Percentiles rank a stretch among this genome's conserved stretches.
Evolutionary conservation across 148 eudicot genomes (phyloP).

Genomic region (Rhododendron ovatum): DNA sequence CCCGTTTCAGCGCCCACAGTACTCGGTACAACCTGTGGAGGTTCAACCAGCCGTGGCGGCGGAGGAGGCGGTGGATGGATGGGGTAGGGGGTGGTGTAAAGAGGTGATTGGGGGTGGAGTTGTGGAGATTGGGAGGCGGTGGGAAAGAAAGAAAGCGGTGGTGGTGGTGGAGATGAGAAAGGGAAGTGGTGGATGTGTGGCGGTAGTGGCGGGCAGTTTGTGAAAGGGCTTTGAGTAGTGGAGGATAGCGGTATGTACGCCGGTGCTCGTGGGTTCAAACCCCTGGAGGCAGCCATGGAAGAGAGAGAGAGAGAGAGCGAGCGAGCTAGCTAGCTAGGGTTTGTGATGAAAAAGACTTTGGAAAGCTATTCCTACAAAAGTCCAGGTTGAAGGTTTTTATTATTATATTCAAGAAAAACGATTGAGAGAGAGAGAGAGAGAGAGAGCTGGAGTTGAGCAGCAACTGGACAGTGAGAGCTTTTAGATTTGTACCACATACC

Average conservation of each 20-base stretch:
- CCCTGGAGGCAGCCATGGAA: not conserved
- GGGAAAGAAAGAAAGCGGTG: not conserved
- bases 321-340: not conserved
- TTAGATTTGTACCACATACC: not conserved
- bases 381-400: too few relatives aligned
- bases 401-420: too few relatives aligned
- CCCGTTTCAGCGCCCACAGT: not conserved
- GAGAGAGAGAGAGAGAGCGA: not conserved
- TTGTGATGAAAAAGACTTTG: too few relatives aligned
- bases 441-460: not conserved
- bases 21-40: not conserved
- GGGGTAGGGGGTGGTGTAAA: not conserved
- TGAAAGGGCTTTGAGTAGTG: not conserved
- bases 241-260: not conserved
- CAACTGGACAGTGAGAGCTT: not conserved
- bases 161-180: not conserved
- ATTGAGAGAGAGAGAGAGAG: not conserved
- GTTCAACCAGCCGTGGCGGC: not conserved
- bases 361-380: too few relatives aligned
- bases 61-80: not conserved
- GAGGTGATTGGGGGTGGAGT: not conserved
- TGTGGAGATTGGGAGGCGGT: not conserved
- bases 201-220: not conserved
- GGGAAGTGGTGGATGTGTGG: not conserved
- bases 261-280: slow-evolving; percentile 1